Evolutionary conservation across 192 early-diverging fungal genomes (phyloP), one percentile per base, ranked within the genome.

Genomic region (Spinellus fusiger): DNA sequence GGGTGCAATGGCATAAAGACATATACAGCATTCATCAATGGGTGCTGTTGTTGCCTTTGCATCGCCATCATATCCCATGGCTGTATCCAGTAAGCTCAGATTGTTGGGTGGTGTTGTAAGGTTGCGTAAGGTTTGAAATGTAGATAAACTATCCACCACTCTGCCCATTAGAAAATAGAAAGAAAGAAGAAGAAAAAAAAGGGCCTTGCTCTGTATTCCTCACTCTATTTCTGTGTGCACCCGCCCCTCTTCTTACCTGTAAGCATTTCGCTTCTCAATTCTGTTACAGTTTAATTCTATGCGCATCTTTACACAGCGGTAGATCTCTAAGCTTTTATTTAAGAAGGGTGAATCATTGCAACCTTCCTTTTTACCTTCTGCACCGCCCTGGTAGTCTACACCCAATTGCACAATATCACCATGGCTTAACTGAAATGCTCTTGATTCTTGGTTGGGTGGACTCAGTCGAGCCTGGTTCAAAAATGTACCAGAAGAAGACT

Each of bases 401-500:
- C 96, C 96, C 26, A 98, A 80, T 79, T 98, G 95, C 52, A 98
- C 77, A 23, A 98, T 80, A 72, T 98, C 96, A 7, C 93, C 93
- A 75, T 93, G 86, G 54, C 89, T 86, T 54, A 98, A 69, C 32
- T 78, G 81, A 53, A 86, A 87, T 10, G 95, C 86, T 38, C 82
- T 69, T 46, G 89, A 93, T 72, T 94, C 93, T 49, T 90, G 82
- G 3, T 86, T 85, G 20, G 93, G 89, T 15, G 94, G 87, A 47
- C 87, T 88, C 16, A 99, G 75, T n/a, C 97, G 76, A 73, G 90
- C 84, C 73, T 94, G 88, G 77, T 99, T 99, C 31, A 99, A 76
- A 64, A 98, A 99, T 13, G 97, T 99, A 9, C 97, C 97, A 27
- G 95, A 97, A 2, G 95, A 99, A 23, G 90, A 93, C 60, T 93